phyloP scores from a whole-genome alignment of 352 stramenopile species.

The Phytophthora quininea region DNA sequence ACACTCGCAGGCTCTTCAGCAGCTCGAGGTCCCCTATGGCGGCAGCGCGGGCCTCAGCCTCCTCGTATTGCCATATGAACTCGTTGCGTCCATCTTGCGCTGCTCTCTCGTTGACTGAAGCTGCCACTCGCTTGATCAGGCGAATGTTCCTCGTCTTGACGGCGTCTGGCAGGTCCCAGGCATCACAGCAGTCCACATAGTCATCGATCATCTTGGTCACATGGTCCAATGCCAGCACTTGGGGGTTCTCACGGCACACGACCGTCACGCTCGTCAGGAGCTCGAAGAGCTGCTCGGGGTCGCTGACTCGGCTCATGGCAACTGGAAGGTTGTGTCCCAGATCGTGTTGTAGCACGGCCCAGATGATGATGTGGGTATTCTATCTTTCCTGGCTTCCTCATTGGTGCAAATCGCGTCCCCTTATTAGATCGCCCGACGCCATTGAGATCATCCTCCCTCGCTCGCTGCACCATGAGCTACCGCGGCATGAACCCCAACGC shows the following conservation, averaged over 20 bases:
- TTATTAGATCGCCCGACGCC: constrained; percentile 5
- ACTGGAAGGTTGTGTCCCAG: too few relatives aligned
- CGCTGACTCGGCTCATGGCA: too few relatives aligned
- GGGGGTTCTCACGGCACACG: neutral
- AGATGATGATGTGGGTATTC: too few relatives aligned
- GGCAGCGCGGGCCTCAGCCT: neutral
- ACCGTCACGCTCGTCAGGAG: constrained; percentile 2
- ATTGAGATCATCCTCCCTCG: constrained; percentile 42
- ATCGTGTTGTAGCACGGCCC: too few relatives aligned
- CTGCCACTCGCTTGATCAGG: neutral
- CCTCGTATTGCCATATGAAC: too few relatives aligned
- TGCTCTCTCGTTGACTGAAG: neutral
- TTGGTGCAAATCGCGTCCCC: too few relatives aligned
- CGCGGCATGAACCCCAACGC: constrained; percentile 94
- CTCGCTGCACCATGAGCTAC: constrained; percentile 57
- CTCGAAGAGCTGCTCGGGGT: neutral
- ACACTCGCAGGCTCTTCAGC: neutral
- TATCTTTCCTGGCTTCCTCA: too few relatives aligned
- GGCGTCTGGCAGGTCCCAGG: neutral
- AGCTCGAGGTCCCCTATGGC: neutral
- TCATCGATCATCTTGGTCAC: constrained; percentile 2
- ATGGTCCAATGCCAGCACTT: neutral
- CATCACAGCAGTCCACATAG: constrained; percentile 4
- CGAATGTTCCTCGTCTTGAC: neutral
- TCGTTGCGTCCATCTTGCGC: neutral